Evolutionary conservation across 1,284 basidiomycete species (phyloP), one percentile per base, ranked within the genome.

Genomic region (Marasmius fiardii): DNA sequence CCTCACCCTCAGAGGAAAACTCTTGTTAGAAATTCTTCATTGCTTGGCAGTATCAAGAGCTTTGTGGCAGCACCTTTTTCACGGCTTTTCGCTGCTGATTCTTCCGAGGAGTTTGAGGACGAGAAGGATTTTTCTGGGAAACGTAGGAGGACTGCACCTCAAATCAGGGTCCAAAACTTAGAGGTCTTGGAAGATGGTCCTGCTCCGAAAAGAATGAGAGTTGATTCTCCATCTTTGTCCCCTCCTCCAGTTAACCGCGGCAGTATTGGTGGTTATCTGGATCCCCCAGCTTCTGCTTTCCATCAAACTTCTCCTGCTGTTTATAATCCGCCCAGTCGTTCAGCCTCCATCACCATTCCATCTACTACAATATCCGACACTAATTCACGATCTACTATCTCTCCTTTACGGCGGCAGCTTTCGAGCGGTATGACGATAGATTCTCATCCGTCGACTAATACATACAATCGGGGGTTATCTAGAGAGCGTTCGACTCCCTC

Each of bases 391-490:
- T 73, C 70, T 54, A 76, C 78, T 31, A 59, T 70, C 20, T 77
- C 74, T 55, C 75, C 79, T 28, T 59, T 67, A 59, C 68, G 28
- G 56, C 65, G 34, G 60, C 65, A 61, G 52, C 60, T 76, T 44
- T 67, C 71, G 28, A 80, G 82, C 56, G 84, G 82, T 24, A 85
- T 86, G 82, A 84, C 82, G 45, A 76, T 83, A 60, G 85, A 87
- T 66, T n/a, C 47, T 8, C 23, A 33, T 81, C 81, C 3, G 78
- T 81, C 18, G 54, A 59, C 47, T 66, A 65, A 28, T 55, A 63
- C 37, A 63, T 68, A 55, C 60, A 60, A 54, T 61, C 71, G 61
- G 45, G 68, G 74, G 39, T 63, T 74, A 50, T 68, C 71, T 53
- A 76, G 76, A 44, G 79, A 80, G 58, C 64, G 70, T 53, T 72